Evolutionary conservation across 2,329 filamentous ascomycete genomes (phyloP).

Genomic region (Bertia moriformis): DNA sequence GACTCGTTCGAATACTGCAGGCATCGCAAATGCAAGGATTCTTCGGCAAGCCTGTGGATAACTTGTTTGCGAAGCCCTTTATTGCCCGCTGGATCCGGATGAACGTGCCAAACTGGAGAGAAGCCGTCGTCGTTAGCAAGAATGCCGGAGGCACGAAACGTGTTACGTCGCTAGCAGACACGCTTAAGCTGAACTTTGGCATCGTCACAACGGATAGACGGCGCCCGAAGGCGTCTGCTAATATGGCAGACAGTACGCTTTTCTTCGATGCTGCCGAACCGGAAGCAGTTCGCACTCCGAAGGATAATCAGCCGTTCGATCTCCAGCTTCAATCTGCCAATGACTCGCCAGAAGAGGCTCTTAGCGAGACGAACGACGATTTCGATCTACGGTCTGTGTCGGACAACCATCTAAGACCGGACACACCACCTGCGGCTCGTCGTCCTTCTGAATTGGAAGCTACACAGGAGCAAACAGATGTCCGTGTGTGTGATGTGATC

Average conservation of each 20-base stretch:
- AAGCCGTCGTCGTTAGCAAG: slow-evolving; percentile 94
- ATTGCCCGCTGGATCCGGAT: slow-evolving; percentile 89
- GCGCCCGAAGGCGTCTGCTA: slow-evolving; percentile 23
- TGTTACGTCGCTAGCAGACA: slow-evolving; percentile 89
- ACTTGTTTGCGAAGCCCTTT: slow-evolving; percentile 86
- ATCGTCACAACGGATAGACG: slow-evolving; percentile 79
- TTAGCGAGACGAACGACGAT: too few relatives aligned
- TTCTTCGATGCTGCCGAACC: slow-evolving; percentile 51
- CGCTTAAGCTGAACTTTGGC: slow-evolving; percentile 91
- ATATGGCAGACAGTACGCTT: slow-evolving; percentile 68
- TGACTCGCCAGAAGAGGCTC: not conserved
- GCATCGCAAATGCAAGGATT: slow-evolving; percentile 92
- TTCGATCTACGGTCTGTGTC: too few relatives aligned
- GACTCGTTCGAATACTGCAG: not conserved
- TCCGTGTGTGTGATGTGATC: slow-evolving; percentile 75
- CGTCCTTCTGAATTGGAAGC: slow-evolving; percentile 9
- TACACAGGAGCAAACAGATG: slow-evolving; percentile 50
- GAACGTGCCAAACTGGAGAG: slow-evolving; percentile 74
- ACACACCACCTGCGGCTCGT: slow-evolving; percentile 21
- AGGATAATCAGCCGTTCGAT: slow-evolving; percentile 8
- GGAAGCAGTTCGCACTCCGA: slow-evolving; percentile 28
- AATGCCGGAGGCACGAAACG: slow-evolving; percentile 95
- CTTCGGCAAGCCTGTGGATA: slow-evolving; percentile 94
- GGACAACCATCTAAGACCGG: slow-evolving; percentile 4
- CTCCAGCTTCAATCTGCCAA: not conserved